phyloP scores from a whole-genome alignment of 23 red algal species.

The Pyropia yezoensis region DNA sequence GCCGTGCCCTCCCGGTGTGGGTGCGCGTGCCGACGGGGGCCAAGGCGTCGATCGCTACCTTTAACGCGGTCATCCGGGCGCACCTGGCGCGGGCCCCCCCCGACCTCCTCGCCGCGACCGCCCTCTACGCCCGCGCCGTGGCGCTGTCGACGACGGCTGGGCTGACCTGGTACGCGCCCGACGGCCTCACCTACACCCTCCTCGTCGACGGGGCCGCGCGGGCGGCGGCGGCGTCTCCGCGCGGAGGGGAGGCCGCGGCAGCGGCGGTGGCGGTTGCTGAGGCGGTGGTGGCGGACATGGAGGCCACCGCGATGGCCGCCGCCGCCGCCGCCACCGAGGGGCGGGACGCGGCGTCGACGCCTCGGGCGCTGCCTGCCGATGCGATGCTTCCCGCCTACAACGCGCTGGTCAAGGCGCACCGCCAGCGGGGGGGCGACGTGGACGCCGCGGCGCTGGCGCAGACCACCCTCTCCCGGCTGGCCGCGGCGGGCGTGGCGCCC shows the following conservation, averaged over 20 bases:
- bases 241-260: slow-evolving; percentile 20
- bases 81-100: slow-evolving; percentile 38
- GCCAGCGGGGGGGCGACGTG: slow-evolving; percentile 7
- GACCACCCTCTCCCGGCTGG: slow-evolving; percentile 30
- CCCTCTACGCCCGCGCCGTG: slow-evolving; percentile 24
- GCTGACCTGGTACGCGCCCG: slow-evolving; percentile 35
- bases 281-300: slow-evolving; percentile 42
- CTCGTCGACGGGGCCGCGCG: slow-evolving; percentile 44
- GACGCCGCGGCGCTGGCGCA: slow-evolving; percentile 10
- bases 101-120: slow-evolving; percentile 26
- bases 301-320: slow-evolving; percentile 20
- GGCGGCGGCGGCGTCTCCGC: slow-evolving; percentile 9
- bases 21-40: slow-evolving; percentile 17
- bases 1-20: no score
- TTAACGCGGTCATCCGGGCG: slow-evolving; percentile 48
- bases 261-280: slow-evolving; percentile 26
- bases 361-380: no score
- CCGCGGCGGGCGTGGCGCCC: slow-evolving; percentile 20
- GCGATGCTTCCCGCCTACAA: slow-evolving; percentile 21
- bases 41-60: slow-evolving; percentile 29
- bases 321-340: no score
- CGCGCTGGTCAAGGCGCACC: slow-evolving; percentile 39
- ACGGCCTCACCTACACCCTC: slow-evolving; percentile 45
- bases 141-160: slow-evolving; percentile 22
- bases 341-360: no score